phyloP scores from a whole-genome alignment of 2,329 filamentous ascomycete genomes.

The Colletotrichum falcatum region DNA sequence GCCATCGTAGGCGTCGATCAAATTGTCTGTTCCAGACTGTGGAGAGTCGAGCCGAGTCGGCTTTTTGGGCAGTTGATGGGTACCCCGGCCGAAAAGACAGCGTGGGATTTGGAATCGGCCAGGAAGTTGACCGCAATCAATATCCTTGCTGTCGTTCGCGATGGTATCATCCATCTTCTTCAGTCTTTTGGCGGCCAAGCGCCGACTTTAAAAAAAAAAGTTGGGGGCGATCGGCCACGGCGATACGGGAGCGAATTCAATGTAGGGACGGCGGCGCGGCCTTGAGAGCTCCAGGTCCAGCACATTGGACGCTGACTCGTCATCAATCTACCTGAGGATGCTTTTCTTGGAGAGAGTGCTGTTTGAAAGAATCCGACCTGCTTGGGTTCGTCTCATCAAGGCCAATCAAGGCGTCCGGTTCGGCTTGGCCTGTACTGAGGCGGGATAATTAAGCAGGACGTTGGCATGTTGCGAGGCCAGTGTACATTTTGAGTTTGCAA shows the following conservation, averaged over 20 bases:
- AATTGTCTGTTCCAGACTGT: constrained; percentile 30
- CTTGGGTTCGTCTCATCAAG: constrained; percentile 38
- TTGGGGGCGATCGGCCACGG: not conserved
- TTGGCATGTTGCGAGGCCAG: not conserved
- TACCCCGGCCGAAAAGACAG: not conserved
- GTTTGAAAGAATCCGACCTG: constrained; percentile 4
- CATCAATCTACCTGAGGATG: constrained; percentile 24
- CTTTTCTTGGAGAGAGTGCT: constrained; percentile 11
- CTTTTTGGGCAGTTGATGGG: constrained; percentile 5
- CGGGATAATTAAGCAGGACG: constrained; percentile 1
- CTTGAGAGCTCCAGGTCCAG: constrained; percentile 2
- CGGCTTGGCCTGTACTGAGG: constrained; percentile 8
- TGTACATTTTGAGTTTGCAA: constrained; percentile 32
- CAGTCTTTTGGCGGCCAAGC: constrained; percentile 3
- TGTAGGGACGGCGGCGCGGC: not conserved
- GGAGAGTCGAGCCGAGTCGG: constrained; percentile 9
- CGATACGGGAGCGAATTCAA: constrained; percentile 1
- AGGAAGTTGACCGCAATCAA: constrained; percentile 4
- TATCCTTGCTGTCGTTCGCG: constrained; percentile 17
- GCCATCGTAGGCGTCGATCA: constrained; percentile 32
- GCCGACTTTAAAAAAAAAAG: constrained; percentile 2
- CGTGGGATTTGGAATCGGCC: constrained; percentile 15
- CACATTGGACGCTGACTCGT: constrained; percentile 29
- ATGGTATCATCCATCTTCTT: constrained; percentile 14
- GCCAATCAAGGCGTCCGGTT: constrained; percentile 26